phyloP scores from a whole-genome alignment of 305 asterid genomes.

The Fraxinus sp. region DNA sequence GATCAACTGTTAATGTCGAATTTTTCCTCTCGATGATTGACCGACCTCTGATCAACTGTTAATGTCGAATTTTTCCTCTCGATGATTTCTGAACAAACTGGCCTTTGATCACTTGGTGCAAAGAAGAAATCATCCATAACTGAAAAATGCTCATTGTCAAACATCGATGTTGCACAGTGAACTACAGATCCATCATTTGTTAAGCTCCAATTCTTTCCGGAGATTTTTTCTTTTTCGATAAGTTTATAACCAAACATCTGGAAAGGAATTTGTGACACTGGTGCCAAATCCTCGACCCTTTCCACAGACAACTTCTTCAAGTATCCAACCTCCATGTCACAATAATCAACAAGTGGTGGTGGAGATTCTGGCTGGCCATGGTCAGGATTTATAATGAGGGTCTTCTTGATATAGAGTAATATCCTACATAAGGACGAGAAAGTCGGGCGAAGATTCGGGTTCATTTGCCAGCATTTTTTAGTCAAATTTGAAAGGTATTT shows the following conservation, averaged over 20 bases:
- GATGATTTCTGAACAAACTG: neutral
- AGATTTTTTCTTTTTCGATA: slow-evolving; percentile 58
- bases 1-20: neutral
- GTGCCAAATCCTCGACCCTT: slow-evolving; percentile 30
- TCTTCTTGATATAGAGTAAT: slow-evolving; percentile 65
- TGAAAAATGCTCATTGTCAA: neutral
- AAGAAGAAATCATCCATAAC: neutral
- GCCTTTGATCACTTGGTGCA: neutral
- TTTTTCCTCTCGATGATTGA: neutral
- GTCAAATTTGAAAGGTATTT: slow-evolving; percentile 65
- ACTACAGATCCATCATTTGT: slow-evolving; percentile 26
- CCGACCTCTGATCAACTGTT: neutral
- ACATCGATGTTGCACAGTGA: neutral
- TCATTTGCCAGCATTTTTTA: slow-evolving; percentile 78
- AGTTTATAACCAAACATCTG: slow-evolving; percentile 63
- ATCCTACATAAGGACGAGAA: slow-evolving; percentile 75
- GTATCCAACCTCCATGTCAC: slow-evolving; percentile 62
- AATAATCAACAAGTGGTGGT: slow-evolving; percentile 73
- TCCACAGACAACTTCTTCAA: slow-evolving; percentile 43
- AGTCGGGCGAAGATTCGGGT: slow-evolving; percentile 57
- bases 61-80: neutral
- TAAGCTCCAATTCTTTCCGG: slow-evolving; percentile 48
- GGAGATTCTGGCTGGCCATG: slow-evolving; percentile 74
- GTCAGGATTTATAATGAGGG: slow-evolving; percentile 64
- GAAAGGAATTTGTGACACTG: slow-evolving; percentile 64